These are phyloP conservation scores for Cercospora brassicicola DNA, from an alignment of 2,329 filamentous ascomycete genomes.

Conservation along the genomic window DNA sequence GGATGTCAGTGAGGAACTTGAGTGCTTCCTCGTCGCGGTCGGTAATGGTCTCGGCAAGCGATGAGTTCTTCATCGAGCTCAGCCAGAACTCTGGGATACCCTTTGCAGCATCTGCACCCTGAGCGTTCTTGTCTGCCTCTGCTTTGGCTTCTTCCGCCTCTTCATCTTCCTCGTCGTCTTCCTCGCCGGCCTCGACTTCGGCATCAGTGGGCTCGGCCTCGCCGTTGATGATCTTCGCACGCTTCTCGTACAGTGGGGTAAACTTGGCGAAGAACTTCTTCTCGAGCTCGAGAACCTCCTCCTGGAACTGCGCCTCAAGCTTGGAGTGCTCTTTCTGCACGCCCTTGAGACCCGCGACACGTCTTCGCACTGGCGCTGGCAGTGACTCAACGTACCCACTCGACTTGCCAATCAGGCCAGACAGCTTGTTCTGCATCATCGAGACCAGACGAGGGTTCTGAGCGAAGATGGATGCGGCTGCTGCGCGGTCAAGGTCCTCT, in stretches of 20 bases:
- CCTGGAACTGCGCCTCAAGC: constrained; percentile 96
- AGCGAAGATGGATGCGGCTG: constrained; percentile 89
- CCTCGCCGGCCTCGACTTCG: constrained; percentile 83
- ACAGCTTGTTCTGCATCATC: constrained; percentile 97
- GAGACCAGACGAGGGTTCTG: constrained; percentile 91
- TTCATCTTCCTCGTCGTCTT: constrained; percentile 70
- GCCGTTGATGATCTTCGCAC: constrained; percentile 89
- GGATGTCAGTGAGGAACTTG: constrained; percentile 85
- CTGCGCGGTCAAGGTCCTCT: constrained; percentile 88
- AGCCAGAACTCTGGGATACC: constrained; percentile 99
- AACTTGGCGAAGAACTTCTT: constrained; percentile 99
- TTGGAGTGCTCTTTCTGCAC: constrained; percentile 99
- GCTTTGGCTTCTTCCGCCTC: constrained; percentile 55
- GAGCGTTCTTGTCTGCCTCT: constrained; percentile 58
- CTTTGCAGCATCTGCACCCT: constrained; percentile 57
- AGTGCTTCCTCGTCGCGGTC: constrained; percentile 93
- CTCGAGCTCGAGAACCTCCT: constrained; percentile 95
- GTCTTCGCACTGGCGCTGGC: constrained; percentile 81
- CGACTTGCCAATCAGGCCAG: constrained; percentile 86
- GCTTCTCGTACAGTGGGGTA: constrained; percentile 94
- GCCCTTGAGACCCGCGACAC: constrained; percentile 92
- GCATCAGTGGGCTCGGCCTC: constrained; percentile 78
- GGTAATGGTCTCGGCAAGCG: constrained; percentile 96
- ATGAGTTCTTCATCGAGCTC: constrained; percentile 99
- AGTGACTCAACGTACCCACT: constrained; percentile 98